Base-by-base conservation (phyloP, 1,284 basidiomycete species). In the Meripilus lineatus region DNA sequence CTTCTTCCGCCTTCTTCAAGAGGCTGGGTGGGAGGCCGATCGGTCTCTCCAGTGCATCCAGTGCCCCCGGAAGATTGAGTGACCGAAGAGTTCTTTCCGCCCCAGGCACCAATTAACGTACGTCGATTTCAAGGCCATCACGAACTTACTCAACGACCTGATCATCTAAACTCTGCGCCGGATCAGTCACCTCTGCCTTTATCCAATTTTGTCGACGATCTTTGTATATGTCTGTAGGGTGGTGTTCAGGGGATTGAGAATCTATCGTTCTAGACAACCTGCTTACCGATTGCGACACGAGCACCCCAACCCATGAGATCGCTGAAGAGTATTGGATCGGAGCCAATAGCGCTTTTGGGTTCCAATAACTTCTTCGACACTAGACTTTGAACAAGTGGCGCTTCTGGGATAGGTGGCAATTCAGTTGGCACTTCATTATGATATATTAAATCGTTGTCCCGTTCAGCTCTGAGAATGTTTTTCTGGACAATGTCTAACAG, bases 381-480 rank as follows among this genome's bases (percentile, higher is more conserved):
- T 10, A 68, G 72, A 2, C 82, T 63, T 50, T 84, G 77, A 24
- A 85, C 90, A 65, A 98, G 81, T 3, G 76, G 66, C 2, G 81
- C 80, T 18, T 81, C 80, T 32, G 71, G 66, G 37, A 98, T 83
- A 0, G 75, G 61, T 0, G 84, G 66, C 3, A 97, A 74, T 22
- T 84, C 74, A 2, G 87, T 79, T 1, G 78, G 58, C 0, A 96
- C 76, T 36, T 90, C 83, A 46, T 92, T 78, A 53, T 97, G 89
- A 66, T 99, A 99, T 41, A 99, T 96, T 4, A 98, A 70, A 62
- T 97, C 90, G 58, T 99, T 99, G 63, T 99, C 96, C 22, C 90
- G 79, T 49, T 87, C 80, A 0, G 94, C 91, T 13, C 90, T 77
- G 2, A 71, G 65, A 17, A 92, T 62, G 28, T 81, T 81, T 36